phyloP scores from a whole-genome alignment of 2,329 filamentous ascomycete species.

The Thelonectria olida region DNA sequence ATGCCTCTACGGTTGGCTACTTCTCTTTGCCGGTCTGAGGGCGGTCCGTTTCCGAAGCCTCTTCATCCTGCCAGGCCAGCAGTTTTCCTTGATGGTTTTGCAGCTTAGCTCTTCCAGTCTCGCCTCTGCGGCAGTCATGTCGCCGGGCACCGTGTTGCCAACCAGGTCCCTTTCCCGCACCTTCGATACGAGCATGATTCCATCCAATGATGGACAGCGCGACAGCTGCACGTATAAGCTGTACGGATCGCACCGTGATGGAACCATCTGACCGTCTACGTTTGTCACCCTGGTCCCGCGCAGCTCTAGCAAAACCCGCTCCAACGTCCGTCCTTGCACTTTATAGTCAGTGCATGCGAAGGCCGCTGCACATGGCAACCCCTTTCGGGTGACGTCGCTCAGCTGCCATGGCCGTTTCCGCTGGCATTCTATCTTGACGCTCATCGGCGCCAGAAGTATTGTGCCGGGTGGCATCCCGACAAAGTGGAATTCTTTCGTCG shows the following conservation, averaged over 20 bases:
- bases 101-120: background rate
- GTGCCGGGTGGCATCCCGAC: background rate
- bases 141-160: background rate
- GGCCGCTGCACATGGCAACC: background rate
- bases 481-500: background rate
- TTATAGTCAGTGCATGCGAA: slow-evolving; percentile 17
- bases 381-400: too few species aligned
- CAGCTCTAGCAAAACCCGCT: background rate
- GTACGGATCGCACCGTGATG: background rate
- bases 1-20: too few species aligned
- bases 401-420: slow-evolving; percentile 4
- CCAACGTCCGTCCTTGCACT: background rate
- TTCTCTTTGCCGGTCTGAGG: too few species aligned
- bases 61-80: too few species aligned
- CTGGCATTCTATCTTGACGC: background rate
- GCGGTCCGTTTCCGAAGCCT: too few species aligned
- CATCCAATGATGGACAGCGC: background rate
- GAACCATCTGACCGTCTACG: background rate
- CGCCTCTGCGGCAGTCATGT: too few species aligned
- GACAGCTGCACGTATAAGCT: too few species aligned
- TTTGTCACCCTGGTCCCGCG: background rate
- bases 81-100: too few species aligned
- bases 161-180: background rate
- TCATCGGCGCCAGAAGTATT: background rate
- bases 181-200: background rate